Conservation (phyloP, 176 grass and related monocot genomes). For the Musa troglodytarum region DNA sequence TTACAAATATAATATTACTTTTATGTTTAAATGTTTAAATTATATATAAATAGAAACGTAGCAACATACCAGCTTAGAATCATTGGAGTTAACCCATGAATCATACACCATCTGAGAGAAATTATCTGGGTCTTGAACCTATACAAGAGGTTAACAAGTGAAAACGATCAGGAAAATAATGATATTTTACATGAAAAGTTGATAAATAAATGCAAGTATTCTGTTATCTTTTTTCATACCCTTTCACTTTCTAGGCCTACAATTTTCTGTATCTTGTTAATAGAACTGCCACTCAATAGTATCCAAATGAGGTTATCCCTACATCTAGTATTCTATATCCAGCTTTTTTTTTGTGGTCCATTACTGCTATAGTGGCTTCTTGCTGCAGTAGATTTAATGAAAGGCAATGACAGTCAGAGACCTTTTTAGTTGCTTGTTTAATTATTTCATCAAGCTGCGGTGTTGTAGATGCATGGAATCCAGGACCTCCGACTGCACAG, state of each 20-base stretch:
- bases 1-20: neutral
- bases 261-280: neutral
- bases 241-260: neutral
- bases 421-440: slow-evolving; percentile 62
- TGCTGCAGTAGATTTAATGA: neutral
- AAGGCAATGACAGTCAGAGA: neutral
- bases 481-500: slow-evolving; percentile 35
- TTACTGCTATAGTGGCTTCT: neutral
- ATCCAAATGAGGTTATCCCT: neutral
- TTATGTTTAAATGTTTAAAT: neutral
- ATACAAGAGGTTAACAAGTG: slow-evolving; percentile 18
- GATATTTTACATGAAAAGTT: neutral
- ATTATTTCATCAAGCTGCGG: slow-evolving; percentile 78
- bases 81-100: slow-evolving; percentile 40
- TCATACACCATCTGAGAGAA: slow-evolving; percentile 65
- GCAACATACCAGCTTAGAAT: slow-evolving; percentile 42
- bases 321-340: neutral
- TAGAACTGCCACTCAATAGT: neutral
- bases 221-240: neutral
- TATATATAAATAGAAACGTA: slow-evolving; percentile 2
- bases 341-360: neutral
- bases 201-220: neutral
- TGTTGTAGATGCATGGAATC: slow-evolving; percentile 44
- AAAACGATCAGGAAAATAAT: neutral
- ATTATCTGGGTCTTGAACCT: slow-evolving; percentile 94